Percentiles rank a stretch among this genome's conserved stretches.
Conservation (phyloP, 108 stramenopile species). For the Pseudonitzschia multiseries region DNA sequence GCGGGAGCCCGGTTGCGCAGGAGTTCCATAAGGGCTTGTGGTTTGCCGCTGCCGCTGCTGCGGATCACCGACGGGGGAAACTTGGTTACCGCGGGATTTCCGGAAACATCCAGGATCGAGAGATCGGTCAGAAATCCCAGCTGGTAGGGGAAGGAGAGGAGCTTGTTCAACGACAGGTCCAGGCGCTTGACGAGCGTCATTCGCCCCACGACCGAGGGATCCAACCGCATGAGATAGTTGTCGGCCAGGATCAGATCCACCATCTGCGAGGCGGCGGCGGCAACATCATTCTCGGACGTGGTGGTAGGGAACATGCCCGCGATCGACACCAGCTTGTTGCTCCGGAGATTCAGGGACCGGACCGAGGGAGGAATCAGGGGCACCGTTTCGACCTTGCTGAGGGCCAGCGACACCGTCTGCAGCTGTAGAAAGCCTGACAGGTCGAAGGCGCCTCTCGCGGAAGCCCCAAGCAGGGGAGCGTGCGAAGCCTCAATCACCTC, state of each 20-base stretch:
- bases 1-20: conserved; percentile 29
- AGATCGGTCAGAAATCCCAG: conserved; percentile 27
- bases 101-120: conserved; percentile 2
- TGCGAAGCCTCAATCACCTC: conserved; percentile 29
- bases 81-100: conserved; percentile 29
- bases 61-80: conserved; percentile 10
- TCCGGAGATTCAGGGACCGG: conserved; percentile 18
- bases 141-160: conserved; percentile 30
- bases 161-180: conserved; percentile 32
- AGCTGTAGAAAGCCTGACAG: conserved; percentile 15
- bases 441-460: neutral
- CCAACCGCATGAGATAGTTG: conserved; percentile 25
- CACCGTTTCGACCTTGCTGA: conserved; percentile 17
- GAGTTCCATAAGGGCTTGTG: conserved; percentile 14
- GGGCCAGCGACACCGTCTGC: conserved; percentile 15
- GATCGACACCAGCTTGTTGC: conserved; percentile 25
- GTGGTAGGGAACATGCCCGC: conserved; percentile 13
- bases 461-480: conserved; percentile 2
- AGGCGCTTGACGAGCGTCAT: conserved; percentile 13
- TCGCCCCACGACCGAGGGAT: conserved; percentile 5
- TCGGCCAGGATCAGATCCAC: conserved; percentile 27
- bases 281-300: too few species aligned
- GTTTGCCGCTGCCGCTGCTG: conserved; percentile 6
- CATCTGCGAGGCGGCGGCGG: neutral
- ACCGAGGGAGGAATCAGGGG: conserved; percentile 24